These are phyloP conservation scores for Aspergillus sojae DNA, from an alignment of 2,329 filamentous ascomycete genomes.

Conservation along the genomic window DNA sequence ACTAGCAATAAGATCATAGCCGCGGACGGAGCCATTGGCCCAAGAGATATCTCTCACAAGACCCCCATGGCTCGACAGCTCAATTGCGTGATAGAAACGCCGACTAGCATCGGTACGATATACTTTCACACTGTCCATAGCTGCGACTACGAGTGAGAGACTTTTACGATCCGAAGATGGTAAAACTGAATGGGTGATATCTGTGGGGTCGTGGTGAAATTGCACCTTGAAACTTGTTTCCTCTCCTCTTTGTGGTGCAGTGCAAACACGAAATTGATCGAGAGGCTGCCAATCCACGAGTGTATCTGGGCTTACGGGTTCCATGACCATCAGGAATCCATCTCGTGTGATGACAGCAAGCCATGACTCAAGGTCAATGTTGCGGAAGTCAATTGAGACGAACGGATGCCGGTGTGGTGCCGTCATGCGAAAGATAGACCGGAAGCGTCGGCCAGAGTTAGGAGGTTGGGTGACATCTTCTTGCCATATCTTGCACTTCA, in stretches of 20 bases:
- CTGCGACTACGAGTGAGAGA: conserved; percentile 79
- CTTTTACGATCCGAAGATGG: conserved; percentile 81
- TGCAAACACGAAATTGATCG: conserved; percentile 74
- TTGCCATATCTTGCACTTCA: conserved; percentile 88
- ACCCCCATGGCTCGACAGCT: conserved; percentile 71
- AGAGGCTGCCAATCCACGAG: conserved; percentile 74
- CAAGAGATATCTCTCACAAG: conserved; percentile 87
- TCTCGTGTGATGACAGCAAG: conserved; percentile 83
- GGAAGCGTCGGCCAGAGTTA: conserved; percentile 77
- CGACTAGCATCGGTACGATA: conserved; percentile 76
- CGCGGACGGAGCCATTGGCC: conserved; percentile 87
- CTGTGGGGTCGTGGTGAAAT: conserved; percentile 80
- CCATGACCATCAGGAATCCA: conserved; percentile 76
- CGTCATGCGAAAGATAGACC: conserved; percentile 62
- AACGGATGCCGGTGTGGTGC: conserved; percentile 71
- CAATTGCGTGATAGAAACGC: conserved; percentile 82
- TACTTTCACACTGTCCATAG: conserved; percentile 79
- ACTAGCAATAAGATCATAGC: conserved; percentile 87
- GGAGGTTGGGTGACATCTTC: conserved; percentile 82
- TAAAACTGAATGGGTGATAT: conserved; percentile 73
- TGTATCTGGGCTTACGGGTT: conserved; percentile 82
- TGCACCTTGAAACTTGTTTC: conserved; percentile 84
- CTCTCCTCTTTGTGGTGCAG: conserved; percentile 73
- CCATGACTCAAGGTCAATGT: conserved; percentile 80
- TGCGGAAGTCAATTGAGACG: conserved; percentile 82